Base-by-base conservation (phyloP, 768 basidiomycete species). In the Phaeolepiota aurea region DNA sequence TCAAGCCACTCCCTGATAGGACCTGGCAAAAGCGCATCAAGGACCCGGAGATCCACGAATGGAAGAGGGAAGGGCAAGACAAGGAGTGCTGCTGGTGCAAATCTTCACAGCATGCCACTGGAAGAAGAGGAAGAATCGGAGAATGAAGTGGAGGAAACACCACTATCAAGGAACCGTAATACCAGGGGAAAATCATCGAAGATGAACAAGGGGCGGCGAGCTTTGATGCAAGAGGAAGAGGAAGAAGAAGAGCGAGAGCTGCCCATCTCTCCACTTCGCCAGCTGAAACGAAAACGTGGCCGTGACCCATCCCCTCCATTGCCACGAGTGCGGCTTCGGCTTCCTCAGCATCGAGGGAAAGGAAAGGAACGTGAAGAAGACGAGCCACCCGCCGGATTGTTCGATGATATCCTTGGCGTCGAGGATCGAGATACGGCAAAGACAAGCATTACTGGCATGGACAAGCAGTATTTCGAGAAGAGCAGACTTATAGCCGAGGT, bases 401-500 rank as follows among this genome's bases (percentile, higher is more conserved):
- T 93, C 53, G 92, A 96, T 35, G 92, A 91, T 15, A 70, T 94
- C 30, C 68, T 98, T 23, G 60, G 58, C 11, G 59, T 68, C 1
- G 68, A 68, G 13, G 85, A 94, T 41, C 76, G 88, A 23, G 88
- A 90, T 54, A 81, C 73, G 32, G 62, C 68, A 15, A 80, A 77
- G 54, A 90, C 91, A 5, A 57, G 58, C 0, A 83, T 93, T 19
- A 56, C 60, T 3, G 59, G 62, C 20, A 48, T 51, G 3, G 91
- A 94, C 57, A 79, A 82, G 51, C 55, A 67, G 36, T 69, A 74
- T 38, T 97, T 87, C 55, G 87, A 91, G 48, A 68, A 70, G 43
- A 86, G 82, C 52, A 69, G 82, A 38, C 50, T 68, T n/a, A 55
- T 65, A 10, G 87, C 86, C 16, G 92, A 97, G 65, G 88, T 89